Evolutionary conservation across 2,329 filamentous ascomycete species (phyloP).

Genomic region (Calonectria pseudoreteaudii): DNA sequence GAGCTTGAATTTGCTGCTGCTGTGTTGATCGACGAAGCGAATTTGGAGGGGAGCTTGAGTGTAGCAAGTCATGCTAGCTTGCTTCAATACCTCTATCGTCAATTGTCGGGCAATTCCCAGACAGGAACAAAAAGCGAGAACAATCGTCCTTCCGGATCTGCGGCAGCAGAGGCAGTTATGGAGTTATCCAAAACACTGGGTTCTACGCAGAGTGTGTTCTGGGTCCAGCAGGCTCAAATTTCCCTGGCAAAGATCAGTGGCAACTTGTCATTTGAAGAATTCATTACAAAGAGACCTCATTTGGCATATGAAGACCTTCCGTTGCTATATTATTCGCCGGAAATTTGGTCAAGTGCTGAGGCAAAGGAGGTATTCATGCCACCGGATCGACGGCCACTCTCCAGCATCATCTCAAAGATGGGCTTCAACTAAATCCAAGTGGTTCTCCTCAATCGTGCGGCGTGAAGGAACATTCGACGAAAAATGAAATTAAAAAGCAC

Average conservation of each 20-base stretch:
- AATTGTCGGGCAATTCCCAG: neutral
- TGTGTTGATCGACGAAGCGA: constrained; percentile 35
- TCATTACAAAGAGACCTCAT: constrained; percentile 30
- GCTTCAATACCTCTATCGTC: constrained; percentile 21
- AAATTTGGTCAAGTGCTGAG: constrained; percentile 43
- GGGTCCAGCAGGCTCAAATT: constrained; percentile 41
- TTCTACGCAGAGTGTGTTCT: constrained; percentile 43
- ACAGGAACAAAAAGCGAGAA: neutral
- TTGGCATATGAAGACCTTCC: constrained; percentile 44
- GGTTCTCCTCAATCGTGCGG: neutral
- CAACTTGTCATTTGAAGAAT: constrained; percentile 31
- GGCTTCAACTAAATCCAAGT: neutral
- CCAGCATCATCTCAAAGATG: constrained; percentile 31
- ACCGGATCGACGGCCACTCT: constrained; percentile 37
- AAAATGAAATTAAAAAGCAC: neutral
- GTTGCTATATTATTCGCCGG: constrained; percentile 43
- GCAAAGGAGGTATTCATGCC: constrained; percentile 36
- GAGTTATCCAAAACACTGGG: constrained; percentile 33
- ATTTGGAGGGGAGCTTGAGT: constrained; percentile 27
- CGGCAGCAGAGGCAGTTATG: constrained; percentile 27
- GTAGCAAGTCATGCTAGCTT: constrained; percentile 35
- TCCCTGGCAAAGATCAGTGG: constrained; percentile 16
- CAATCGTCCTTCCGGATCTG: neutral
- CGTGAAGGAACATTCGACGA: neutral
- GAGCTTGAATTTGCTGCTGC: constrained; percentile 39